phyloP scores from a whole-genome alignment of 495 filamentous ascomycete genomes.

The Coniosporium apollinis region DNA sequence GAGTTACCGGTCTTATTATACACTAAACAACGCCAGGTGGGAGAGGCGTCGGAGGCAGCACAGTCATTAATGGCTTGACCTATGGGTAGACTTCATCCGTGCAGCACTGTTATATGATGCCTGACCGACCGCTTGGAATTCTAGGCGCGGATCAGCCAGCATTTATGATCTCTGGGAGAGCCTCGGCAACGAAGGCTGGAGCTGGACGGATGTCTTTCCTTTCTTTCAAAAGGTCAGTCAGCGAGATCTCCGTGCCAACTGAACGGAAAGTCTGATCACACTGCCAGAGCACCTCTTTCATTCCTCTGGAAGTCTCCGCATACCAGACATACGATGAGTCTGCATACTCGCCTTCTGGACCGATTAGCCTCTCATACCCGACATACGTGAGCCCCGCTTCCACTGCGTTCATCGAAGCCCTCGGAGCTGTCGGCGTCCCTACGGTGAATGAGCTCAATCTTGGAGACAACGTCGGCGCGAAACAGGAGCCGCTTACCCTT shows the following conservation, averaged over 20 bases:
- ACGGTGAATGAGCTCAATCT: no score
- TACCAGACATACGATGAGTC: not conserved
- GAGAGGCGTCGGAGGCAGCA: conserved; percentile 4
- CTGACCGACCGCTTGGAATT: not conserved
- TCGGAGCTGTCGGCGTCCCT: no score
- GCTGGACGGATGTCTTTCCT: conserved; percentile 6
- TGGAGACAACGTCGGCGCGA: not conserved
- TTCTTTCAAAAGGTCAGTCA: conserved; percentile 7
- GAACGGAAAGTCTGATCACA: no score
- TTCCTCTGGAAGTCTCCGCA: not conserved
- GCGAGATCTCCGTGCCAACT: not conserved
- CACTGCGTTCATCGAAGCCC: no score
- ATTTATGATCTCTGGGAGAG: conserved; percentile 9
- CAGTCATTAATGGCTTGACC: conserved; percentile 16
- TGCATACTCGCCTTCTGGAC: not conserved
- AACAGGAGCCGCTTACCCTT: not conserved
- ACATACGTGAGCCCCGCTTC: not conserved
- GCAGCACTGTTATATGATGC: conserved; percentile 14
- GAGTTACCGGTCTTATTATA: not conserved
- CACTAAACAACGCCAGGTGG: not conserved
- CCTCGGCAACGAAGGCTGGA: conserved; percentile 8
- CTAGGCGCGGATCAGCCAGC: not conserved
- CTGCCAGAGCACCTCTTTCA: not conserved
- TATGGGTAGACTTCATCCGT: no score
- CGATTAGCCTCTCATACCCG: not conserved